Evolutionary conservation across 306 rosid genomes (phyloP).

Genomic region (Senna tora): DNA sequence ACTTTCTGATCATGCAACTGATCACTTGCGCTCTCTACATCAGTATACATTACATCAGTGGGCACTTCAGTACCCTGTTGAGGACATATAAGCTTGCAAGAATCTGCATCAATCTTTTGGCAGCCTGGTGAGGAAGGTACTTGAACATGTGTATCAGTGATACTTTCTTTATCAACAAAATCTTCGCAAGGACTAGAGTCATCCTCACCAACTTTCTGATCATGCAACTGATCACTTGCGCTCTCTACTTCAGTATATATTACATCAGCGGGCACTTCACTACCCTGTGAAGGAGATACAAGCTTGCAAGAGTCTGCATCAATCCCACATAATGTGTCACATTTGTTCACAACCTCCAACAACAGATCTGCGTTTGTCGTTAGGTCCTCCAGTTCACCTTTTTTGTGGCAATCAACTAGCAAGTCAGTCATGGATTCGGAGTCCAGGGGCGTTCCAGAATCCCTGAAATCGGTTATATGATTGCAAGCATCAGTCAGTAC

Average conservation of each 20-base stretch:
- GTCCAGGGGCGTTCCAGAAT: conserved; percentile 46
- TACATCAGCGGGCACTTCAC: conserved; percentile 46
- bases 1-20: conserved; percentile 42
- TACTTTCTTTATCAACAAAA: conserved; percentile 48
- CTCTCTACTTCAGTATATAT: conserved; percentile 40
- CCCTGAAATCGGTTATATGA: conserved; percentile 38
- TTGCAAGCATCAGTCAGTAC: conserved; percentile 39
- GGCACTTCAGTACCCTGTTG: conserved; percentile 46
- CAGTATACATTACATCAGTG: conserved; percentile 36
- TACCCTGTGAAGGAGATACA: conserved; percentile 40
- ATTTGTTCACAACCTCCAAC: conserved; percentile 42
- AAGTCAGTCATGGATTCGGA: conserved; percentile 36
- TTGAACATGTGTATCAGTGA: conserved; percentile 39
- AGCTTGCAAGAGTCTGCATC: conserved; percentile 47
- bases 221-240: conserved; percentile 34
- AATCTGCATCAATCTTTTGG: conserved; percentile 48
- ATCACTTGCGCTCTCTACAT: conserved; percentile 40
- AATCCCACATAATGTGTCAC: conserved; percentile 42
- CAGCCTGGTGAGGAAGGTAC: conserved; percentile 42
- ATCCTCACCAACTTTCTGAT: conserved; percentile 46
- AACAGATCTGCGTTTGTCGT: conserved; percentile 40
- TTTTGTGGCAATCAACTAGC: conserved; percentile 43
- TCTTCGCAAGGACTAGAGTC: conserved; percentile 46
- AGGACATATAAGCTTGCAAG: conserved; percentile 43
- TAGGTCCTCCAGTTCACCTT: conserved; percentile 51